Base-by-base conservation (phyloP, 2,329 filamentous ascomycete genomes). In the Pleomassaria siparia region DNA sequence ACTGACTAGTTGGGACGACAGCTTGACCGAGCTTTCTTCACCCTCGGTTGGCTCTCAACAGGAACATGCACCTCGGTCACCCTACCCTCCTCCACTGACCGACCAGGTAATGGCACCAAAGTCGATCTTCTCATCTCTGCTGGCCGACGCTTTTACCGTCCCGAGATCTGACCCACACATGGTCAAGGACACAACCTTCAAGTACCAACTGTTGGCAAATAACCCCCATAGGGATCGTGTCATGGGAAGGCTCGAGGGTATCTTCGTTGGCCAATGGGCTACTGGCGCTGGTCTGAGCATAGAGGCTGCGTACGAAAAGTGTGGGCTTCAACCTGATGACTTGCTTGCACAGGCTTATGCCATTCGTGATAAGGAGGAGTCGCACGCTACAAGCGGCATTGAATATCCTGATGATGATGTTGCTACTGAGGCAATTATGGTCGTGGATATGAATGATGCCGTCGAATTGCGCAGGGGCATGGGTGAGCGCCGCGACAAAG, bases 161-260 rank as follows among this genome's bases (percentile, higher is more conserved):
- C n/a, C n/a, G n/a, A n/a, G n/a, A n/a, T n/a, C n/a, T n/a, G n/a
- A n/a, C n/a, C n/a, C n/a, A n/a, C n/a, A n/a, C n/a, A n/a, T n/a
- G n/a, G n/a, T n/a, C n/a, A n/a, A n/a, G 29, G 35, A 40, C 15
- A 52, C 43, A 3, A 20, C 47, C 13, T 42, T 26, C 4, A 47
- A 43, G 25, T 26, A 50, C 9, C 30, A 51, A 18, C 24, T 52
- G 13, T 52, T 50, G 22, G n/a, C 9, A 3, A 37, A 22, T 10
- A 18, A 32, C 12, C 43, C 40, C 1, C 26, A 33, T n/a, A 48
- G 39, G 12, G 33, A 49, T 25, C 36, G 33, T 21, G 30, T 54
- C 2, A 25, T 49, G 3, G 49, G 50, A 10, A 46, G 54, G 18
- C 37, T 54, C 9, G 54, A 58, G 25, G 47, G 41, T 11, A 47